phyloP scores from a whole-genome alignment of 768 basidiomycete genomes.

The Leucogyrophana mollusca region DNA sequence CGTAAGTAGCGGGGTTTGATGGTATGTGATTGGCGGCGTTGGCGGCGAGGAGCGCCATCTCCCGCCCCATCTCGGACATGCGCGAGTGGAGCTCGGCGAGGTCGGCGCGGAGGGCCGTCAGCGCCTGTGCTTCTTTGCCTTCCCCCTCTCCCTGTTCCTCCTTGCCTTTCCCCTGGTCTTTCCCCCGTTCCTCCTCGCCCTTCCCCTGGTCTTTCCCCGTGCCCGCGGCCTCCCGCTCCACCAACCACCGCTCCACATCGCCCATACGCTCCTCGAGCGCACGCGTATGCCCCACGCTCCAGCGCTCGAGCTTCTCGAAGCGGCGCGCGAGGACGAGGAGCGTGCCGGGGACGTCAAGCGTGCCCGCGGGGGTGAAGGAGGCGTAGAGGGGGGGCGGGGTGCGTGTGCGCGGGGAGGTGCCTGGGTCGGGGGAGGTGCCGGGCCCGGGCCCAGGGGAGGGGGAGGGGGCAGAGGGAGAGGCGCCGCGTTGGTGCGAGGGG shows the following conservation, averaged over 20 bases:
- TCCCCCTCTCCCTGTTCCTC: neutral
- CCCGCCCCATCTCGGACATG: constrained; percentile 71
- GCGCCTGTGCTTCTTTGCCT: too few relatives aligned
- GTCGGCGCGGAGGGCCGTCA: constrained; percentile 72
- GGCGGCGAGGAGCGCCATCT: constrained; percentile 71
- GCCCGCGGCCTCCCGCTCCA: constrained; percentile 73
- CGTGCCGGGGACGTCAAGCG: constrained; percentile 72
- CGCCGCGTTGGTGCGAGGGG: constrained; percentile 24
- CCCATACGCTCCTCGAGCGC: constrained; percentile 88
- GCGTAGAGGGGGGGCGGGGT: constrained; percentile 44
- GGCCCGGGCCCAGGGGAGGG: too few relatives aligned
- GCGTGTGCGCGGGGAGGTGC: constrained; percentile 35
- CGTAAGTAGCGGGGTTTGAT: too few relatives aligned
- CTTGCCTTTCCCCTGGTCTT: too few relatives aligned
- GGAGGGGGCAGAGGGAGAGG: constrained; percentile 86
- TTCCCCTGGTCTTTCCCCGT: constrained; percentile 14
- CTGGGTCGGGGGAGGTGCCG: constrained; percentile 44
- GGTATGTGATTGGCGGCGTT: too few relatives aligned
- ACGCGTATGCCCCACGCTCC: constrained; percentile 86
- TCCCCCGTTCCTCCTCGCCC: too few relatives aligned
- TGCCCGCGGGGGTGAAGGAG: constrained; percentile 68
- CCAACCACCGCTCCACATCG: constrained; percentile 88
- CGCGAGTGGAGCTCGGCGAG: constrained; percentile 68
- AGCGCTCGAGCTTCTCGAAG: constrained; percentile 87
- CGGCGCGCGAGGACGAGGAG: constrained; percentile 69